phyloP scores from a whole-genome alignment of 768 basidiomycete species.

The Panaeolus cyanescens region DNA sequence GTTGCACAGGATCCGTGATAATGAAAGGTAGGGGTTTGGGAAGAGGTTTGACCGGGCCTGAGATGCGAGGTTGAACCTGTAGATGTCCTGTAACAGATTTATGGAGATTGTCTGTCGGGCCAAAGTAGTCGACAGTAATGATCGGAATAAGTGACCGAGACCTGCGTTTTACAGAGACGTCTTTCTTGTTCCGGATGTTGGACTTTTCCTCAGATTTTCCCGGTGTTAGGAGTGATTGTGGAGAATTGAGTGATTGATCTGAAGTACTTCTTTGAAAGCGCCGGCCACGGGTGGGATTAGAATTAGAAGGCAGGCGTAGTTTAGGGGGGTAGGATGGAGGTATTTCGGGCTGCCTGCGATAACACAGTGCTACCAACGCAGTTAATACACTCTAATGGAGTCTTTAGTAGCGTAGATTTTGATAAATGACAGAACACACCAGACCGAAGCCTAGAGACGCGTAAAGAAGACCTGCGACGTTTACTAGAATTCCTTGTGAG shows the following conservation, averaged over 20 bases:
- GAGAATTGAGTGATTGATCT: slow-evolving; percentile 10
- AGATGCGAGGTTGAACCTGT: slow-evolving; percentile 10
- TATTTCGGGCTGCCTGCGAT: slow-evolving; percentile 9
- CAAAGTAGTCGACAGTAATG: slow-evolving; percentile 25
- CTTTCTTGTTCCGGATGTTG: slow-evolving; percentile 1
- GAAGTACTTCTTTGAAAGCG: slow-evolving; percentile 12
- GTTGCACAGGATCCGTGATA: slow-evolving; percentile 6
- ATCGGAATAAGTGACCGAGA: slow-evolving; percentile 25
- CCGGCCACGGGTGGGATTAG: slow-evolving; percentile 10
- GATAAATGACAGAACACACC: slow-evolving; percentile 24
- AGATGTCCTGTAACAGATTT: not conserved
- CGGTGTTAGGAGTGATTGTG: not conserved
- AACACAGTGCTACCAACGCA: slow-evolving; percentile 22
- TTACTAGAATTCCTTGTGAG: slow-evolving; percentile 27
- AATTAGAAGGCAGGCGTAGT: slow-evolving; percentile 5
- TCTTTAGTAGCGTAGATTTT: not conserved
- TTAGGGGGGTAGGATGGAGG: slow-evolving; percentile 9
- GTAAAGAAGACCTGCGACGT: slow-evolving; percentile 31
- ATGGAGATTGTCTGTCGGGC: slow-evolving; percentile 17
- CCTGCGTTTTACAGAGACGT: slow-evolving; percentile 17
- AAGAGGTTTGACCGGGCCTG: not conserved
- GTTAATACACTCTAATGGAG: slow-evolving; percentile 34
- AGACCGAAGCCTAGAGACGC: slow-evolving; percentile 35
- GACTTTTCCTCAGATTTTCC: slow-evolving; percentile 4
- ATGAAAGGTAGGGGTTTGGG: slow-evolving; percentile 9